Base-by-base conservation (phyloP, 306 rosid species). In the Inga leiocalycina region DNA sequence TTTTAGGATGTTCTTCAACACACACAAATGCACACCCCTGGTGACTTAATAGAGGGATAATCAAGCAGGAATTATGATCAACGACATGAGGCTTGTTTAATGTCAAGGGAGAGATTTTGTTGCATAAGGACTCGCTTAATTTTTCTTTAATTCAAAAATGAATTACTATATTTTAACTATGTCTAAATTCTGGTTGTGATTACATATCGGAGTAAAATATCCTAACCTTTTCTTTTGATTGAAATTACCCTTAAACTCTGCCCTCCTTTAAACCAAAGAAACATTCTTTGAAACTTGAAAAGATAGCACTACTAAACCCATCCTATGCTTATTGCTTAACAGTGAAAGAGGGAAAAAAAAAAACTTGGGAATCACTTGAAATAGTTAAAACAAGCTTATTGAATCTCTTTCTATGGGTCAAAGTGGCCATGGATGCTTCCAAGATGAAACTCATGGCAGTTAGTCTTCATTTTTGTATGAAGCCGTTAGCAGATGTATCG, bases 91-190 rank as follows among this genome's bases (percentile, higher is more conserved):
- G 52, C 46, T 68, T 74, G 48, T 52, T 67, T 46, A 56, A 70
- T 75, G 74, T 82, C 81, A 68, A 79, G 66, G 51, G 66, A 62
- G 35, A 75, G 66, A 52, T 57, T 20, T 20, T 57, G 11, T n/a
- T 57, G 30, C 12, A 20, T 57, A n/a, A 20, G 30, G 13, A 57
- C 24, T 54, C 11, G 1, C 11, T n/a, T n/a, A 8, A 7, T 57
- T 20, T 57, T 57, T n/a, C 62, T 54, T 7, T 17, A 54, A n/a
- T 57, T 57, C 0, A 8, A 57, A 57, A 57, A n/a, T 2, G 64
- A n/a, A 8, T 57, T 19, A 57, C 64, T 57, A 8, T 57, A 57
- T 57, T 20, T 54, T 57, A 57, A 57, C 10, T 8, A 57, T 20
- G 13, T n/a, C 64, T 57, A 20, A 57, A n/a, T 20, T 57, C n/a